Evolutionary conservation across 164 flowering plant genomes (phyloP), one percentile per base, ranked within the genome.

Genomic region (Euptelea pleiosperma): DNA sequence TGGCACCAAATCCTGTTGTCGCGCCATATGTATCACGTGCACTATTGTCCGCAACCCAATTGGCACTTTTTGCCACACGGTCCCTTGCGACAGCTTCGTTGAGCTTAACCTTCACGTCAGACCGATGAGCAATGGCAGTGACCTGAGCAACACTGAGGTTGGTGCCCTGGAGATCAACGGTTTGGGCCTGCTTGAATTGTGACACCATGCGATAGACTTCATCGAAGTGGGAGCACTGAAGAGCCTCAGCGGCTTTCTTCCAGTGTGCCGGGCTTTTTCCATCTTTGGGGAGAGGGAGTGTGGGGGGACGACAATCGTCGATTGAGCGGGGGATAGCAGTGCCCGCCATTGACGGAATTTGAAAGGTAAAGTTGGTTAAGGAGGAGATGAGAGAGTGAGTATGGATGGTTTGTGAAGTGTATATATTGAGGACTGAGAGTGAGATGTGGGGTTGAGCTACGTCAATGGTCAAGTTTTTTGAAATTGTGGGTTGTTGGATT

Each of bases 1-100:
- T 75, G 21, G 82, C 78, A 2, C 84, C 84, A 31, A 80, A 77
- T n/a, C 84, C 84, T 2, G 82, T 77, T 30, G 84, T 80, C 31
- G 77, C 84, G 0, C 84, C 84, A 21, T 80, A 77, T 0, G 61
- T 72, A 51, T 75, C 80, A 0, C 66, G 61, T 11, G 73, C 63
- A 43, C 75, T 67, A 35, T 67, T 75, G 2, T 74, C 81, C 1
- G 77, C 69, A 47, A 80, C 80, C 84, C 84, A 80, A 1, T 67
- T 41, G 1, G 75, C 80, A 26, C 82, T 77, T 6, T 43, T 37
- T 0, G 60, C 47, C 35, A 80, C 80, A 2, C 84, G 72, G n/a
- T 64, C 69, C 19, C 64, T 44, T 0, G 82, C 80, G 14, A 33
- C 67, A 1, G 55, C 68, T 56, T 68, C 75, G 44, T 78, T 70